Conservation (phyloP, 164 flowering plant genomes). For the Sextonia rubra region DNA sequence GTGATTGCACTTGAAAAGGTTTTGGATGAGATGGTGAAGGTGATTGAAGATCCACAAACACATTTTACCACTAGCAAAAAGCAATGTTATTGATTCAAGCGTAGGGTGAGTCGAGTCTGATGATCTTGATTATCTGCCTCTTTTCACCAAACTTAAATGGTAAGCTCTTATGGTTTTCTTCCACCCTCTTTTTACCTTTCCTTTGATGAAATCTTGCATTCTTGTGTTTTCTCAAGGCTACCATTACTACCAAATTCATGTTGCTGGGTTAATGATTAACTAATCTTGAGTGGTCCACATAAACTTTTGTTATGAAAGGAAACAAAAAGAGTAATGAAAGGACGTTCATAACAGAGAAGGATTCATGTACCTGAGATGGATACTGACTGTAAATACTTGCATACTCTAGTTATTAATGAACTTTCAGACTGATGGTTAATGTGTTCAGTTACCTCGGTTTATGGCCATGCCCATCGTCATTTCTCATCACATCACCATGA, state of each 20-base stretch:
- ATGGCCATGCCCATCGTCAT: too few relatives aligned
- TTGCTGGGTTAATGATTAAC: background rate
- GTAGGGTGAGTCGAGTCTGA: constrained; percentile 64
- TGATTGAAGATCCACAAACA: constrained; percentile 62
- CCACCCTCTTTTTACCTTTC: background rate
- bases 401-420: too few relatives aligned
- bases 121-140: constrained; percentile 78
- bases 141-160: constrained; percentile 76
- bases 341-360: too few relatives aligned
- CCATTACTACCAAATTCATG: background rate
- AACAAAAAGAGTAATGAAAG: too few relatives aligned
- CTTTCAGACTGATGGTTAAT: too few relatives aligned
- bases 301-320: too few relatives aligned
- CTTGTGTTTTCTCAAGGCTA: background rate
- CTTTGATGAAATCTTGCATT: background rate
- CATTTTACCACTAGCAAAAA: constrained; percentile 35
- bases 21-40: constrained; percentile 83
- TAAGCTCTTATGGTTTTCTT: constrained; percentile 13
- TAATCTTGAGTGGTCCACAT: too few relatives aligned
- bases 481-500: too few relatives aligned
- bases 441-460: too few relatives aligned
- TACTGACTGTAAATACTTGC: too few relatives aligned
- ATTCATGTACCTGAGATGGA: too few relatives aligned
- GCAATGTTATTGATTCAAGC: constrained; percentile 71
- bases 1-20: constrained; percentile 88